Evolutionary conservation across 257 asterid genomes (phyloP).

Genomic region (Nicotiana sylvestris): DNA sequence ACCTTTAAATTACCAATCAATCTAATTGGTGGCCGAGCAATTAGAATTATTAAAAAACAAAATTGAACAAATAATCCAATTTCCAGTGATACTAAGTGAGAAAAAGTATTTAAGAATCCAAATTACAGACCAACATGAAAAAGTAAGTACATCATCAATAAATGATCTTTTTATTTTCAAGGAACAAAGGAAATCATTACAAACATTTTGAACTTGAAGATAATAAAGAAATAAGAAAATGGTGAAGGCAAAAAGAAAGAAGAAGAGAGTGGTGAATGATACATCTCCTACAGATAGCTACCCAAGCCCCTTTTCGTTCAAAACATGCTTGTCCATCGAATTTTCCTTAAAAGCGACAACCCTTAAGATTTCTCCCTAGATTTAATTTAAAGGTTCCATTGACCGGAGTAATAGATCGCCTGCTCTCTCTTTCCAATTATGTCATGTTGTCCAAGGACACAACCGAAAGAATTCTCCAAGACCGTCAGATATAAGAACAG

Average conservation of each 20-base stretch:
- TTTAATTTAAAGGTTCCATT: background rate
- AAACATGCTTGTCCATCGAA: background rate
- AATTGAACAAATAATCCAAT: no score
- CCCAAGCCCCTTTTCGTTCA: background rate
- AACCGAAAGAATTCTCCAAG: no score
- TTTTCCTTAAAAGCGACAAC: background rate
- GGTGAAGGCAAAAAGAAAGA: background rate
- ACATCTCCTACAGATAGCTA: background rate
- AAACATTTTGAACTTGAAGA: background rate
- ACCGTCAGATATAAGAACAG: no score
- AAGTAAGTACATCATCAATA: background rate
- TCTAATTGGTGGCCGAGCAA: background rate
- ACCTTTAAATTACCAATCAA: background rate
- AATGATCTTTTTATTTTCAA: no score
- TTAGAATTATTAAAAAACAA: background rate
- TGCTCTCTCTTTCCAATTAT: no score
- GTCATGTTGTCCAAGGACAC: no score
- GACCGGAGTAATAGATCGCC: background rate
- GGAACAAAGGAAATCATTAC: background rate
- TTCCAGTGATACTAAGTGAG: background rate
- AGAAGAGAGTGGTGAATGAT: background rate
- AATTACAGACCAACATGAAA: background rate
- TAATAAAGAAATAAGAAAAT: background rate
- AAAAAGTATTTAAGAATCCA: background rate
- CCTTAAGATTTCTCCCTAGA: background rate